Evolutionary conservation across 148 eudicot genomes (phyloP), one percentile per base, ranked within the genome.

Genomic region (Silene conica): DNA sequence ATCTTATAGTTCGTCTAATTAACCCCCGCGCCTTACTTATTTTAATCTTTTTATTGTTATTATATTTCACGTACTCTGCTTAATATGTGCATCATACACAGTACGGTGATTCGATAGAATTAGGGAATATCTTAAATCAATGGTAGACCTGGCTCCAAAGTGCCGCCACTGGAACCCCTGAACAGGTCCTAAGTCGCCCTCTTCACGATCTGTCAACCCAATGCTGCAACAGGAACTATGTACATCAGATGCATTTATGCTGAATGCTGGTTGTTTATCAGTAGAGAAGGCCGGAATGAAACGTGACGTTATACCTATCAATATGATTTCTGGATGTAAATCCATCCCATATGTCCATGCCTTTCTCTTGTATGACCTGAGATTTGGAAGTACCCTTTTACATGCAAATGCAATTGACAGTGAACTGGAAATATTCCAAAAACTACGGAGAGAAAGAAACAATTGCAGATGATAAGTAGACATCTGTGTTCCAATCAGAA

Each of bases 141-240:
- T 13, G 28, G 77, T 9, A 70, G 75, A 94, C 98, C 92, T 94
- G 22, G 98, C 96, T 63, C 98, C 97, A 78, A 86, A 91, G 73
- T 91, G 93, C 77, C 96, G 85, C 97, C 97, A 91, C 84, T 94
- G 98, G 68, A 94, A 91, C 20, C 98, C 98, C 75, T 89, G 88
- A 61, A 89, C 74, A 66, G 97, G 98, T 63, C 97, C 98, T 69
- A 94, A 80, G 80, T 94, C 98, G 54, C 97, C 96, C 77, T 87
- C 98, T 85, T 94, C 98, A 73, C 91, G 80, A 21, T 89, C 91
- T 50, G 65, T 78, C 79, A 94, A 80, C 15, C 96, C 96, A 81
- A 89, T 83, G 83, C 98, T 90, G 86, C 75, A 69, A 78, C 12
- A 50, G 55, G 68, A 71, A 54, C 1, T 22, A 11, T 72, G 7